These are phyloP conservation scores for Chenopodium album DNA, from an alignment of 148 eudicot species.

Conservation along the genomic window DNA sequence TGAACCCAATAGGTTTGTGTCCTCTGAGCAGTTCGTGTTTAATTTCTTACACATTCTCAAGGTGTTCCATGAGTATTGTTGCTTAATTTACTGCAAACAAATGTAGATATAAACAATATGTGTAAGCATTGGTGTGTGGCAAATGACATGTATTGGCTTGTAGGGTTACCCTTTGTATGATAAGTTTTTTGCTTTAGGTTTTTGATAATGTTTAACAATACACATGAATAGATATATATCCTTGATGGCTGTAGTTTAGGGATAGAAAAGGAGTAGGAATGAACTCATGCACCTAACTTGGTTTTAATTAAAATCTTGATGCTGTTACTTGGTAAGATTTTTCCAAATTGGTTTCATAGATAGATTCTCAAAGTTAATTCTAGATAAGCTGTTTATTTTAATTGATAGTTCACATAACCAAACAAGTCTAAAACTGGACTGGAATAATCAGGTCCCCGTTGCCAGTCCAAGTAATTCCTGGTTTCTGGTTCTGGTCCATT, in stretches of 20 bases:
- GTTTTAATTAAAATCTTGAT: not conserved
- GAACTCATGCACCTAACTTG: not conserved
- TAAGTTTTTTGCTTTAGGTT: not conserved
- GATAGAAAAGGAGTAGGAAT: not conserved
- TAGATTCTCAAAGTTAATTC: not conserved
- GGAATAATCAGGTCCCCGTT: too few species aligned
- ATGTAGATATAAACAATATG: not conserved
- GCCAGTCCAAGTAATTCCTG: too few species aligned
- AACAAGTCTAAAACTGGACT: too few species aligned
- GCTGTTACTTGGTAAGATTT: not conserved
- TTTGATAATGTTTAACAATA: not conserved
- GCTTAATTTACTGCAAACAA: not conserved
- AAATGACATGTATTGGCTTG: not conserved
- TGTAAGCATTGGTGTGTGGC: not conserved
- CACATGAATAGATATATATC: not conserved
- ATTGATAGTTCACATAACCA: too few species aligned
- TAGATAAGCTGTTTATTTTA: not conserved
- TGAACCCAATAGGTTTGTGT: constrained; percentile 67
- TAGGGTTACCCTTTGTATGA: not conserved
- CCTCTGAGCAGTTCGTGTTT: constrained; percentile 8
- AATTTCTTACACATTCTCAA: not conserved
- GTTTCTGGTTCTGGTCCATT: too few species aligned
- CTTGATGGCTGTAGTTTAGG: not conserved
- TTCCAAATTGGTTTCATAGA: not conserved
- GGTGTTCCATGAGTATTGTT: not conserved